Evolutionary conservation across 2,329 filamentous ascomycete species (phyloP).

Genomic region (Aureobasidium sp.): DNA sequence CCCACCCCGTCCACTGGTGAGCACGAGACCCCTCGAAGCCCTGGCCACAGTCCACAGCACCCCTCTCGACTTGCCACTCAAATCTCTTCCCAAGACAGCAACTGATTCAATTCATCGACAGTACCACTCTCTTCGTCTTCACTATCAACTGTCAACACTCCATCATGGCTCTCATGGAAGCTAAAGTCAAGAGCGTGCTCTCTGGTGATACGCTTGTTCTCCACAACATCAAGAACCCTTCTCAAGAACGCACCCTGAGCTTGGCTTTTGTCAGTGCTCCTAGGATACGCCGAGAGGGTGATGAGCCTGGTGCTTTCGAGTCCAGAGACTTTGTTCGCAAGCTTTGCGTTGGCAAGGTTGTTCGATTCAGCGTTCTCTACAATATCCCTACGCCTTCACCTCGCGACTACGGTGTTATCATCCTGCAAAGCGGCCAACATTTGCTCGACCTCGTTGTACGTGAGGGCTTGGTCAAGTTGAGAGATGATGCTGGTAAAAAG

Average conservation of each 20-base stretch:
- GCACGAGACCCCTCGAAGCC: conserved; percentile 12
- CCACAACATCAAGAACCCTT: conserved; percentile 70
- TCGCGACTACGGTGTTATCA: conserved; percentile 79
- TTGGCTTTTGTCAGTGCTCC: conserved; percentile 89
- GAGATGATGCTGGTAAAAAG: conserved; percentile 87
- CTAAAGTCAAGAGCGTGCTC: conserved; percentile 85
- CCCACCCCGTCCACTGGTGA: not conserved
- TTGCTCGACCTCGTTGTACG: conserved; percentile 78
- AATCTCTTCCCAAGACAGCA: not conserved
- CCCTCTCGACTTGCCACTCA: conserved; percentile 4
- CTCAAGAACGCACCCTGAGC: conserved; percentile 77
- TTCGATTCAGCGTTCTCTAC: conserved; percentile 82
- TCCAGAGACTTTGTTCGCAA: conserved; percentile 88
- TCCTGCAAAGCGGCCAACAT: conserved; percentile 65
- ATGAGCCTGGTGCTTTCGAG: conserved; percentile 82
- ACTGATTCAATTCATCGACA: not conserved
- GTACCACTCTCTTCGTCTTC: not conserved
- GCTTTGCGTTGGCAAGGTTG: conserved; percentile 73
- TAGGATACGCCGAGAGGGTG: conserved; percentile 76
- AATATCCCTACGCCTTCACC: conserved; percentile 65
- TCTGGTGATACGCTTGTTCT: conserved; percentile 90
- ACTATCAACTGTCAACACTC: not conserved
- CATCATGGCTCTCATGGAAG: conserved; percentile 44
- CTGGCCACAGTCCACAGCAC: not conserved
- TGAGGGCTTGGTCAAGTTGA: conserved; percentile 86